A percentile compares a stretch with the other conserved stretches of the same genome.
phyloP scores from a whole-genome alignment of 441 rosid species.

The Flueggea neowawraea region DNA sequence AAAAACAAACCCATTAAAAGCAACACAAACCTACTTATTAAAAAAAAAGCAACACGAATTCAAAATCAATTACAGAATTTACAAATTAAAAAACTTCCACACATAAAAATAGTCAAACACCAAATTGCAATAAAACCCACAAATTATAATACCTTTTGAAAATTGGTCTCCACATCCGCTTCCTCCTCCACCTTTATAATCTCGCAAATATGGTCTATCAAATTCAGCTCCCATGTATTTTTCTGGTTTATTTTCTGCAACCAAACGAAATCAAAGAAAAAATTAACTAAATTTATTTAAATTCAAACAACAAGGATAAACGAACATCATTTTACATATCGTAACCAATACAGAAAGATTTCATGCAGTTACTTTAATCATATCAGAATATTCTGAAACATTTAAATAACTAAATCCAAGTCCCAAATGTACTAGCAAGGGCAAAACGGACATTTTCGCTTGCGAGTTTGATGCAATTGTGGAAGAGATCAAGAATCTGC shows the following conservation, averaged over 20 bases:
- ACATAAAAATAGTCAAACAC: not conserved
- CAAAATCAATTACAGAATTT: too few relatives aligned
- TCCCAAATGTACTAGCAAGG: not conserved
- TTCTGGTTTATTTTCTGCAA: constrained; percentile 94
- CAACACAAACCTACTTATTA: too few relatives aligned
- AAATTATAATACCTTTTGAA: constrained; percentile 59
- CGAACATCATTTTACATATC: too few relatives aligned
- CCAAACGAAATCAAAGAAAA: not conserved
- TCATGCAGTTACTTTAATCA: too few relatives aligned
- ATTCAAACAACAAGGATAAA: not conserved
- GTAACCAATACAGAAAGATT: too few relatives aligned
- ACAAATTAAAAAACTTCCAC: too few relatives aligned
- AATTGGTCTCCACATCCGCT: constrained; percentile 79
- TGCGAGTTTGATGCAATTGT: constrained; percentile 90
- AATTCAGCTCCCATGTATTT: constrained; percentile 89
- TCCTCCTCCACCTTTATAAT: constrained; percentile 86
- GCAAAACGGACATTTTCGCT: constrained; percentile 68
- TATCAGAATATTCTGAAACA: too few relatives aligned
- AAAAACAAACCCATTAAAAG: too few relatives aligned
- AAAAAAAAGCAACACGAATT: too few relatives aligned
- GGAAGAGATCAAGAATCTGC: constrained; percentile 80
- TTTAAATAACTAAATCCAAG: not conserved
- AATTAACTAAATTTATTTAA: not conserved
- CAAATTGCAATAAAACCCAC: not conserved
- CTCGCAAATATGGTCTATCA: constrained; percentile 85